Evolutionary conservation across 2,329 filamentous ascomycete genomes (phyloP), one percentile per base, ranked within the genome.

Genomic region (Sporothrix phasma): DNA sequence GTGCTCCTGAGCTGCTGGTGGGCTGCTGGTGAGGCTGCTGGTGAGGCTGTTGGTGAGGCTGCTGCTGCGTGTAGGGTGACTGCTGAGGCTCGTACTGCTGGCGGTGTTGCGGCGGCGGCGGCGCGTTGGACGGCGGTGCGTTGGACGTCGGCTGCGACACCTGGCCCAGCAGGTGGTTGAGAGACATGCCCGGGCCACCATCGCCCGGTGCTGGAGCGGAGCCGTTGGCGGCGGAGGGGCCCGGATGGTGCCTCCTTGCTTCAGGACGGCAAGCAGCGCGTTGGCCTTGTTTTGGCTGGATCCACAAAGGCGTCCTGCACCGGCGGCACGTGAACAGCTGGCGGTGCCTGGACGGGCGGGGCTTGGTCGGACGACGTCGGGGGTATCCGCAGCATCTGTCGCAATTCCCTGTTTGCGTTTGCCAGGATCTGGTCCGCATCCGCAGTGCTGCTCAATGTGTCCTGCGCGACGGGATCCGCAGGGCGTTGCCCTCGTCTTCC

Each of bases 401-500:
- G 81, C 7, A 86, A 72, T 67, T 83, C 81, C 62, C 73, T 73
- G 15, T 78, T 81, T 10, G 81, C 80, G 10, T 78, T 80, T 66
- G 79, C 80, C 10, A 83, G 71, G 1, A 79, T 79, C 63, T 80
- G 77, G 49, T 79, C 74, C 3, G 73, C 73, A 8, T 76, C 75
- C 17, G 75, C 74, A 37, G 74, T 71, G 37, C 73, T 13, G 13
- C 13, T 70, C 22, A 70, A 64, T 49, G 70, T 46, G 31, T n/a
- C 61, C 45, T 68, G 67, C 17, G 71, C 68, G 17, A 74, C 69
- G 19, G 73, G 69, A 34, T 77, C 73, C 7, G 74, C 67, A 80
- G 74, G 51, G 74, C 72, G 68, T 77, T 76, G n/a, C 76, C 71
- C 61, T 89, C 86, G 63, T 89, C 87, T 72, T 88, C 84, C 6